A percentile compares a stretch with the other conserved stretches of the same genome.
Conservation (phyloP, 495 filamentous ascomycete species). For the Podospora didyma region DNA sequence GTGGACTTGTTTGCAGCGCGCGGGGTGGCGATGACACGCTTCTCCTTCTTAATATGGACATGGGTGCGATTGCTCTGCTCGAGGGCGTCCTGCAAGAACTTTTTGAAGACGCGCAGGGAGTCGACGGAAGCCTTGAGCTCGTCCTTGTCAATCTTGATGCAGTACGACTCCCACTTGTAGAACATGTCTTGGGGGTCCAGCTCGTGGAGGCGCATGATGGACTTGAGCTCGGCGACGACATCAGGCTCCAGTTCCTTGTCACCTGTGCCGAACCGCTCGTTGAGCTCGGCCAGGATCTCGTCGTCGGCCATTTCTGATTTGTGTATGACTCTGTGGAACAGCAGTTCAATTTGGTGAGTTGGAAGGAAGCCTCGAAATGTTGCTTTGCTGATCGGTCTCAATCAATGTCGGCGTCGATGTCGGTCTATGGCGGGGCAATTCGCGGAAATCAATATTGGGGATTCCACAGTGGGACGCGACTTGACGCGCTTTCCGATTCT, state of each 20-base stretch:
- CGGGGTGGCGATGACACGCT: conserved; percentile 61
- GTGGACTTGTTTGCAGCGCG: conserved; percentile 49
- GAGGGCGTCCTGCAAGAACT: conserved; percentile 76
- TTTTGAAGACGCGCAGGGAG: conserved; percentile 71
- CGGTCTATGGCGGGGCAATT: conserved; percentile 3
- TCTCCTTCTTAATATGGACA: conserved; percentile 52
- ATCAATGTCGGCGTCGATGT: conserved; percentile 1
- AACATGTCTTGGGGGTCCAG: conserved; percentile 78
- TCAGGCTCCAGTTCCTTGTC: conserved; percentile 57
- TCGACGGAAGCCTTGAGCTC: conserved; percentile 66
- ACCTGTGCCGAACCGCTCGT: conserved; percentile 61
- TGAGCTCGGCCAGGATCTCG: conserved; percentile 51
- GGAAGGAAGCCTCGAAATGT: background rate
- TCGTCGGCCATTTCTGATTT: conserved; percentile 52
- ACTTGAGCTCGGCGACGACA: conserved; percentile 71
- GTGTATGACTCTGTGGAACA: too few species aligned
- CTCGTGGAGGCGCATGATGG: conserved; percentile 76
- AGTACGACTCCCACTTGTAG: conserved; percentile 98
- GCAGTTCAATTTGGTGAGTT: conserved; percentile 19
- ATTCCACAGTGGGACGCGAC: conserved; percentile 9
- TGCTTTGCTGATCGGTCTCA: background rate
- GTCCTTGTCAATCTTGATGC: conserved; percentile 79
- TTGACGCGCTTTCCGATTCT: conserved; percentile 10
- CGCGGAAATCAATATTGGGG: conserved; percentile 5
- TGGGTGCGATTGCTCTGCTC: conserved; percentile 62